Conservation (phyloP, 2,329 filamentous ascomycete genomes). For the Dactylellina haptotyla region DNA sequence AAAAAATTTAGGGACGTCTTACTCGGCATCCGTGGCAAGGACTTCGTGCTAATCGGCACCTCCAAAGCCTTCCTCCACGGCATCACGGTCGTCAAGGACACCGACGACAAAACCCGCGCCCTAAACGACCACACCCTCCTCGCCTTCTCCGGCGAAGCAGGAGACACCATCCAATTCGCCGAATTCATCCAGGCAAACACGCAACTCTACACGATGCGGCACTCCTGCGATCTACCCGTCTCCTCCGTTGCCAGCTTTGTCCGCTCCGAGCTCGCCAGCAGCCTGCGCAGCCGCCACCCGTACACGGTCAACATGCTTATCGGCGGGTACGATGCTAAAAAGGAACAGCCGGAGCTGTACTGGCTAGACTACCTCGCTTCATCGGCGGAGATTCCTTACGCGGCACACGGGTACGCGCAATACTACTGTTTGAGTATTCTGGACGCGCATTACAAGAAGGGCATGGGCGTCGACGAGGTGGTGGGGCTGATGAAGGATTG, state of each 20-base stretch:
- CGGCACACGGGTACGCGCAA: conserved; percentile 98
- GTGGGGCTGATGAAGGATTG: conserved; percentile 94
- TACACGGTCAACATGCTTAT: conserved; percentile 97
- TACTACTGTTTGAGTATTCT: conserved; percentile 94
- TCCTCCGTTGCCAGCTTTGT: conserved; percentile 92
- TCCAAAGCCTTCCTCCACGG: conserved; percentile 99
- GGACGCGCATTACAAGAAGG: conserved; percentile 97
- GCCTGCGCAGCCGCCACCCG: conserved; percentile 88
- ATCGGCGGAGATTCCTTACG: conserved; percentile 87
- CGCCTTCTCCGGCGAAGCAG: conserved; percentile 94
- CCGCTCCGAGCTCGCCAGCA: conserved; percentile 88
- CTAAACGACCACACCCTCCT: conserved; percentile 95
- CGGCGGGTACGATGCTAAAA: conserved; percentile 91
- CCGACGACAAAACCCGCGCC: conserved; percentile 93
- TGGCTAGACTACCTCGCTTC: conserved; percentile 98
- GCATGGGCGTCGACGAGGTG: conserved; percentile 87
- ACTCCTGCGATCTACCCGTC: conserved; percentile 89
- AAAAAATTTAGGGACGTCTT: conserved; percentile 83
- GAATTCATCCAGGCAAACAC: conserved; percentile 99
- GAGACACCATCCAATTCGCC: conserved; percentile 85
- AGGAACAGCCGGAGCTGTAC: conserved; percentile 88
- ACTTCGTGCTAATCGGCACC: conserved; percentile 97
- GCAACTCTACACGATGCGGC: conserved; percentile 98
- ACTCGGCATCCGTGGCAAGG: conserved; percentile 97
- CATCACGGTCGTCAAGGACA: conserved; percentile 91